A percentile compares a stretch with the other conserved stretches of the same genome.
Conservation (phyloP, 75 land plant genomes). For the Chamaecyparis obtusa region DNA sequence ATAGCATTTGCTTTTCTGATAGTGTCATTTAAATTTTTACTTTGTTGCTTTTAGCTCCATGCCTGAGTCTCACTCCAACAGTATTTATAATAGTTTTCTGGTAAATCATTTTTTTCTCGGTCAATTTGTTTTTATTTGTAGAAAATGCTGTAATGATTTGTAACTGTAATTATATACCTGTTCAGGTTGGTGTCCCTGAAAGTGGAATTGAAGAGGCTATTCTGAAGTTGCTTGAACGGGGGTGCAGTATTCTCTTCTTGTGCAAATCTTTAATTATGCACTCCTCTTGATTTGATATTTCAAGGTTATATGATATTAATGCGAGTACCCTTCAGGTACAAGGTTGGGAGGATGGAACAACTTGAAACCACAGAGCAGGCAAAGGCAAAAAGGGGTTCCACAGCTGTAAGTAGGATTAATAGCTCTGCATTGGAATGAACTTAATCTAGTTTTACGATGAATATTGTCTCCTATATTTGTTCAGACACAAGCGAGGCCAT, state of each 20-base stretch:
- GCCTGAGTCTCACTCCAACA: background rate
- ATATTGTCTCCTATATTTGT: background rate
- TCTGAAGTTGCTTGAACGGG: constrained; percentile 78
- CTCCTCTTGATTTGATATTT: background rate
- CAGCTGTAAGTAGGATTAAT: constrained; percentile 60
- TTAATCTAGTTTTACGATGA: background rate
- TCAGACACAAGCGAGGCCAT: background rate
- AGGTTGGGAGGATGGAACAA: constrained; percentile 94
- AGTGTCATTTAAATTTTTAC: background rate
- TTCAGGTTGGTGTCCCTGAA: constrained; percentile 91
- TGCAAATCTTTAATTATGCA: background rate
- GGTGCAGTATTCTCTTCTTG: constrained; percentile 38
- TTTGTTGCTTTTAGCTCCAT: background rate
- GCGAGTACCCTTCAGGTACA: constrained; percentile 51
- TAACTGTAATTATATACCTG: background rate
- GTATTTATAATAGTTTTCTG: background rate
- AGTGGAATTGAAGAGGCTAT: constrained; percentile 96
- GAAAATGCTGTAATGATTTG: background rate
- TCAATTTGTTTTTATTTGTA: background rate
- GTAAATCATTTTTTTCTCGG: background rate
- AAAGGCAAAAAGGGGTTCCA: constrained; percentile 66
- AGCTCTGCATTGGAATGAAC: background rate
- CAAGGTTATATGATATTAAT: background rate
- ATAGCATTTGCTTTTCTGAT: background rate
- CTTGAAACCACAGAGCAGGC: constrained; percentile 84